Evolutionary conservation across 768 basidiomycete genomes (phyloP).

Genomic region (Tricholoma sp.): DNA sequence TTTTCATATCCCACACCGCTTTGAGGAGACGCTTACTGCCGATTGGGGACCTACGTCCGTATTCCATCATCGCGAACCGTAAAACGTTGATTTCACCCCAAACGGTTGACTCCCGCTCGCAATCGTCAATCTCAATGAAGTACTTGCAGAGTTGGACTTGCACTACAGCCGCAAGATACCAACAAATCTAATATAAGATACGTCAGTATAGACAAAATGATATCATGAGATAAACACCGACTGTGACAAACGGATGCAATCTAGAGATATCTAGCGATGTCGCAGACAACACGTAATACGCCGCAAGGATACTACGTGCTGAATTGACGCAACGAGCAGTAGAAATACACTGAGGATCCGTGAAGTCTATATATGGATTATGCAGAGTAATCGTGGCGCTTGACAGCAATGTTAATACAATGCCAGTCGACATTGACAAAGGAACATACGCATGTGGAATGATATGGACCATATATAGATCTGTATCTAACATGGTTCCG

Average conservation of each 20-base stretch:
- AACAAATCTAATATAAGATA: constrained; percentile 59
- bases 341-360: constrained; percentile 58
- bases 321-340: constrained; percentile 72
- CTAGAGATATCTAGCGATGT: constrained; percentile 79
- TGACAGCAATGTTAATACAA: constrained; percentile 23
- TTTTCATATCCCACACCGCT: neutral
- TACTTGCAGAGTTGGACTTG: constrained; percentile 84
- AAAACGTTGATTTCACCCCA: constrained; percentile 89
- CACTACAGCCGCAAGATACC: constrained; percentile 87
- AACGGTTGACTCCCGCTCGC: constrained; percentile 64
- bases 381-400: constrained; percentile 84
- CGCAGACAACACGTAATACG: constrained; percentile 74
- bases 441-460: constrained; percentile 76
- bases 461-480: constrained; percentile 83
- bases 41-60: constrained; percentile 75
- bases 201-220: neutral
- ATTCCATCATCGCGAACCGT: constrained; percentile 78
- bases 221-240: constrained; percentile 29
- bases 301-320: constrained; percentile 66
- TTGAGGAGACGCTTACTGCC: constrained; percentile 52
- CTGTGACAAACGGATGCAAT: constrained; percentile 78
- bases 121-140: constrained; percentile 78
- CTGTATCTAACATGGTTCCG: constrained; percentile 65
- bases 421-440: constrained; percentile 8
- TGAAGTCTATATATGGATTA: constrained; percentile 77